Percentiles rank a stretch among this genome's conserved stretches.
These are phyloP conservation scores for Sporisorium sorghi DNA, from an alignment of 1,284 basidiomycete genomes.

Conservation along the genomic window DNA sequence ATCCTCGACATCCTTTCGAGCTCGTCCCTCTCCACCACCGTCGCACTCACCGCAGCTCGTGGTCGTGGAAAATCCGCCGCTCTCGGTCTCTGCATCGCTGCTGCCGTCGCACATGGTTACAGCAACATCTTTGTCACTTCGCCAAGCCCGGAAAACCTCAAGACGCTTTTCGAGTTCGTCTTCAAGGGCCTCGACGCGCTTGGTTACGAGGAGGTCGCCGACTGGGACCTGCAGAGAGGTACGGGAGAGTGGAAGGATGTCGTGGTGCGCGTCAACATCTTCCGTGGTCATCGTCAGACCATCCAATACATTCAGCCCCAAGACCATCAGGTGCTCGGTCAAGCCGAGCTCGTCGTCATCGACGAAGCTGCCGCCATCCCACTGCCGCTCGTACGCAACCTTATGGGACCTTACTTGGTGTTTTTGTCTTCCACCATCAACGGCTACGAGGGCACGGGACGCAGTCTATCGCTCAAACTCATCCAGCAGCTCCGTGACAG, in stretches of 20 bases:
- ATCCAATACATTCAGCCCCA: slow-evolving; percentile 89
- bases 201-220: slow-evolving; percentile 96
- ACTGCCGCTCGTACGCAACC: slow-evolving; percentile 89
- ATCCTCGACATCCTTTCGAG: slow-evolving; percentile 66
- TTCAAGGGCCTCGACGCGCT: slow-evolving; percentile 96
- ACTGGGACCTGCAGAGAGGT: slow-evolving; percentile 94
- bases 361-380: slow-evolving; percentile 99
- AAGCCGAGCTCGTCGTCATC: slow-evolving; percentile 96
- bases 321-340: slow-evolving; percentile 95
- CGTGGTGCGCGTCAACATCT: slow-evolving; percentile 94
- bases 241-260: slow-evolving; percentile 97
- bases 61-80: slow-evolving; percentile 98
- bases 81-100: slow-evolving; percentile 90
- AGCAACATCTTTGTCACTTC: slow-evolving; percentile 98
- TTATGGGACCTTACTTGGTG: slow-evolving; percentile 96
- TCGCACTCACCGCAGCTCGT: slow-evolving; percentile 91
- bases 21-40: slow-evolving; percentile 84
- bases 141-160: slow-evolving; percentile 96
- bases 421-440: slow-evolving; percentile 99
- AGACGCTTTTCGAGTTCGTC: slow-evolving; percentile 96
- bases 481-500: slow-evolving; percentile 91
- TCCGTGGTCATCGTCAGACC: slow-evolving; percentile 73
- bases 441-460: slow-evolving; percentile 98
- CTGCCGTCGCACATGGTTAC: slow-evolving; percentile 92
- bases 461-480: slow-evolving; percentile 95